phyloP scores from a whole-genome alignment of 2,329 filamentous ascomycete genomes.

The Rachicladosporium sp. region DNA sequence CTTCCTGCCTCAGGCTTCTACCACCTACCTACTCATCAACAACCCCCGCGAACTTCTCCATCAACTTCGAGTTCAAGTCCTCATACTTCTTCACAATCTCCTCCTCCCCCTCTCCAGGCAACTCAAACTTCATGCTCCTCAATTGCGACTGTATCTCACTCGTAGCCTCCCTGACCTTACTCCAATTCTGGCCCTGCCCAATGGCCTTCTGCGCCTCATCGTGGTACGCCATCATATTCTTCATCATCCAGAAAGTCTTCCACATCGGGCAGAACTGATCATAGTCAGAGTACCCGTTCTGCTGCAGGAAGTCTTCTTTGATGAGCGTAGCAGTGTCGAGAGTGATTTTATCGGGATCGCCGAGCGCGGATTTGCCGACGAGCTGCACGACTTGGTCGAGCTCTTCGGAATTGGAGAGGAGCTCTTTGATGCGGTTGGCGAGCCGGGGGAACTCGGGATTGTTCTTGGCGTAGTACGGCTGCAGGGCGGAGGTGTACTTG shows the following conservation, averaged over 20 bases:
- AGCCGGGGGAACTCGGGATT: conserved; percentile 88
- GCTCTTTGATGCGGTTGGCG: conserved; percentile 83
- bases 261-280: conserved; percentile 98
- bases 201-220: conserved; percentile 96
- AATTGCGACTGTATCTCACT: conserved; percentile 73
- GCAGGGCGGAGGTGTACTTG: conserved; percentile 82
- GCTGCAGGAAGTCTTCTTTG: conserved; percentile 98
- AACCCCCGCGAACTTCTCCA: conserved; percentile 93
- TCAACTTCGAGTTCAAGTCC: conserved; percentile 78
- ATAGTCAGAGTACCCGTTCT: conserved; percentile 98
- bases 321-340: conserved; percentile 80
- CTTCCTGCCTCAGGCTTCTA: neutral
- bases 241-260: conserved; percentile 99
- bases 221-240: conserved; percentile 95
- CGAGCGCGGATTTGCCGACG: conserved; percentile 91
- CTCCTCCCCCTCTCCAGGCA: conserved; percentile 75
- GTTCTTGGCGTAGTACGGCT: conserved; percentile 89
- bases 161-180: conserved; percentile 84
- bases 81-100: conserved; percentile 86
- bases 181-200: conserved; percentile 80
- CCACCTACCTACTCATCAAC: conserved; percentile 63
- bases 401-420: conserved; percentile 90
- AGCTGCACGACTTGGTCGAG: conserved; percentile 97
- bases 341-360: conserved; percentile 96
- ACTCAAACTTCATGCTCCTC: conserved; percentile 91